Evolutionary conservation across 225 moss, liverwort and hornwort species (phyloP), one percentile per base, ranked within the genome.

Genomic region (Pseudisothecium myosuroides): DNA sequence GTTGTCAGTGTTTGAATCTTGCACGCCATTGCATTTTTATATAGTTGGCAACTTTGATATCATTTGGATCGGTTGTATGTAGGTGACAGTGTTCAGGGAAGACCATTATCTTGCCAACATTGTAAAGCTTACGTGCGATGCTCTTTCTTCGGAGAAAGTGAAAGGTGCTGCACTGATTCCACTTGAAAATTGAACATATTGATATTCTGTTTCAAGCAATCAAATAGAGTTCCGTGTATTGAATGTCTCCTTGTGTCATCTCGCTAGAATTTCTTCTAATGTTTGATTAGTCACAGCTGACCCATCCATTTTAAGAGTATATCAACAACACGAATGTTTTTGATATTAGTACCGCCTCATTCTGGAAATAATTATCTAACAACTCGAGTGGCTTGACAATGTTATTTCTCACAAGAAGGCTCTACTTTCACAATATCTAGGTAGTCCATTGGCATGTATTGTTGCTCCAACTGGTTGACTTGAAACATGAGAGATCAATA

Each of bases 11-110:
- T 78, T 41, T 66, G 22, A 17, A 66, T 54, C 63, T 55, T 78
- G 66, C 32, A 65, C 41, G 32, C 41, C 41, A 34, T 66, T 55
- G 32, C 64, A 23, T 34, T 43, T 36, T 86, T 5, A 61, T 49
- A 37, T 20, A 28, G 39, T 77, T 78, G 86, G 65, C 2, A 54
- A 39, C 22, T 52, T 62, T 75, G 39, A 76, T 63, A 85, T 92
- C 37, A 50, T 73, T 64, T 79, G 82, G 82, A 52, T 90, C 14
- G 88, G 85, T 60, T 74, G 24, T 26, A 36, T 47, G 85, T 91
- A 97, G 97, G 96, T 97, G 75, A 94, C 94, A 58, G 96, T 93
- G n/a, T 98, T 96, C 84, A 90, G 96, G 86, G 94, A 98, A 86
- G 93, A 94, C 37, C 91, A 96, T 73, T 97, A 97, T 77, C 91